Evolutionary conservation across 768 basidiomycete genomes (phyloP), one percentile per base, ranked within the genome.

Genomic region (Termitomyces heimii): DNA sequence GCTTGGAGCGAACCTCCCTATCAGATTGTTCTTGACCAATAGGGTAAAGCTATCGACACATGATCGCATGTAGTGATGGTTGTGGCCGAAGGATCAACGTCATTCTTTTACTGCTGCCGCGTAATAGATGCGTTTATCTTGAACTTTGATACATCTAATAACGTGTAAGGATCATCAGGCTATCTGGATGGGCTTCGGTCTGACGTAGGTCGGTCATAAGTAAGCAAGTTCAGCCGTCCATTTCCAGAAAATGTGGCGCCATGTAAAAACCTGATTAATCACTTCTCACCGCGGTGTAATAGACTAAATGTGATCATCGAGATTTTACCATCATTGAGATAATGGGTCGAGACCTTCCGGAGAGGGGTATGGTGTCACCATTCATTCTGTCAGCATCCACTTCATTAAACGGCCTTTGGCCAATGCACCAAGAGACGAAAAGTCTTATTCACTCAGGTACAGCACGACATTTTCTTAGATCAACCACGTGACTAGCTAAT

Each of bases 1-100:
- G 6, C 32, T 13, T 40, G 28, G 42, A 52, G n/a, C 31, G 28
- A 18, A 6, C n/a, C 29, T 26, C 44, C 16, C 26, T 3, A 49
- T 51, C 5, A 22, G 22, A 40, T 20, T 42, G 32, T 22, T 35
- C 43, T 32, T 39, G 14, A 18, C 43, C 50, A 53, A 51, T 47
- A 24, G 43, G 18, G 22, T 51, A 46, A 53, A 29, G 12, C 31
- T 56, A 59, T 51, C 28, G 32, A 46, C 54, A 6, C 50, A 40
- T 50, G 39, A 28, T 56, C 48, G 8, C 13, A 20, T 56, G 40
- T 50, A 14, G 40, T 24, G 18, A 43, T 43, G 12, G 40, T 32
- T 50, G 20, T 50, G 55, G 31, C 31, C 48, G 42, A 56, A 28
- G 48, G 48, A 50, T 50, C 55, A 50, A 43, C 39, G 39, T 50